These are phyloP conservation scores for Exobasidium cylindrosporum DNA, from an alignment of 1,284 basidiomycete species.

Conservation along the genomic window DNA sequence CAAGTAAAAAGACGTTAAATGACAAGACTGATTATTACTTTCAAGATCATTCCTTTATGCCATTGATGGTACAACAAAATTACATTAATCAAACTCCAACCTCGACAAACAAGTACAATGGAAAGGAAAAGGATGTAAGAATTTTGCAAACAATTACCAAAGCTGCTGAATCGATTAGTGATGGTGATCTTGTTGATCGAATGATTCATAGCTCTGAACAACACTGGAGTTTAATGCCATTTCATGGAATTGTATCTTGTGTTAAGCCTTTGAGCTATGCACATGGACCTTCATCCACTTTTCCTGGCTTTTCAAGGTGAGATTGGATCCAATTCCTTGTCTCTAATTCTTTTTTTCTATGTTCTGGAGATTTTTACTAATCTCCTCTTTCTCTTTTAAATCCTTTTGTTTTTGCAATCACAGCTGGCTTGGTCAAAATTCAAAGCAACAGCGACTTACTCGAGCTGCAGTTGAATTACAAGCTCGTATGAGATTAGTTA, in stretches of 20 bases:
- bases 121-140: constrained; percentile 64
- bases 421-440: constrained; percentile 96
- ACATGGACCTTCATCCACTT: constrained; percentile 33
- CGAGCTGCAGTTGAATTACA: constrained; percentile 86
- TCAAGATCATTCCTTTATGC: constrained; percentile 89
- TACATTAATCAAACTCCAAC: constrained; percentile 61
- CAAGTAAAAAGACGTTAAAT: constrained; percentile 73
- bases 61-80: constrained; percentile 89
- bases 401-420: no score
- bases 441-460: constrained; percentile 77
- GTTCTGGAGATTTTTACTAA: not conserved
- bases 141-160: constrained; percentile 70
- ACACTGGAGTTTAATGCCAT: constrained; percentile 91
- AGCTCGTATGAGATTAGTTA: constrained; percentile 87
- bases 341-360: not conserved
- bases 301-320: constrained; percentile 28
- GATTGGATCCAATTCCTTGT: no score
- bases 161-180: constrained; percentile 86
- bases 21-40: constrained; percentile 97
- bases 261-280: constrained; percentile 60
- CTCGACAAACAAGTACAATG: constrained; percentile 56
- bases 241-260: constrained; percentile 85
- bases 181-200: constrained; percentile 88
- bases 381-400: no score
- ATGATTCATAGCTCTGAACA: constrained; percentile 90